phyloP scores from a whole-genome alignment of 1,284 basidiomycete species.

The Leccinum huronense region DNA sequence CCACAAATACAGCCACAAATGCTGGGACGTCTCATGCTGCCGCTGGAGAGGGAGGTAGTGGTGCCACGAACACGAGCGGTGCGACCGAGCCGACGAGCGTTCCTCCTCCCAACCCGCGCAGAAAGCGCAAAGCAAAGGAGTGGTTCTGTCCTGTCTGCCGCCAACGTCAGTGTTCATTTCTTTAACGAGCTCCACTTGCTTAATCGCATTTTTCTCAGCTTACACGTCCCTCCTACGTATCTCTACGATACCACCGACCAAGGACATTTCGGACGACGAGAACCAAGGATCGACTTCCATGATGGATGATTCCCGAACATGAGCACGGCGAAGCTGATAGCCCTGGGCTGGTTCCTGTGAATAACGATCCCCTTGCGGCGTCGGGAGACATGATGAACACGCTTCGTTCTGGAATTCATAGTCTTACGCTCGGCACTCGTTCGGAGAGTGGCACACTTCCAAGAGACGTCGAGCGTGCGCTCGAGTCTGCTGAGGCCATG shows the following conservation, averaged over 20 bases:
- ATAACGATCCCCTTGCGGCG: constrained; percentile 19
- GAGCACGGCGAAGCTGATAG: constrained; percentile 19
- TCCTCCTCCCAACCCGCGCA: constrained; percentile 45
- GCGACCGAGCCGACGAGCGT: constrained; percentile 27
- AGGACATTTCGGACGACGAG: constrained; percentile 39
- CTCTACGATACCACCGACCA: constrained; percentile 66
- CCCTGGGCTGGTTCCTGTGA: background rate
- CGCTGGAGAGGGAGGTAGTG: constrained; percentile 20
- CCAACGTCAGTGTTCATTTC: constrained; percentile 62
- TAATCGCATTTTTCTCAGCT: constrained; percentile 44
- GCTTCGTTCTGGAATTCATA: constrained; percentile 37
- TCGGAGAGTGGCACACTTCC: constrained; percentile 29
- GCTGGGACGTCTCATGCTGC: constrained; percentile 8
- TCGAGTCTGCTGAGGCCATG: constrained; percentile 18
- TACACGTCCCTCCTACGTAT: constrained; percentile 86
- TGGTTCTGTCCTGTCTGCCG: constrained; percentile 95
- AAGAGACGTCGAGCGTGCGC: constrained; percentile 40
- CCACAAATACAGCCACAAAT: constrained; percentile 30
- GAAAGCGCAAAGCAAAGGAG: constrained; percentile 89
- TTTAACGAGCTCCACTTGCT: background rate
- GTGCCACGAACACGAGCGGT: constrained; percentile 22
- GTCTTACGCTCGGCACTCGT: constrained; percentile 22
- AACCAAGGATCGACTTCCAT: constrained; percentile 38
- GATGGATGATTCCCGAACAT: constrained; percentile 33
- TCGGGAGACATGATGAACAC: constrained; percentile 34